Conservation (phyloP, 2,329 filamentous ascomycete species). For the Tympanopsis confertula region DNA sequence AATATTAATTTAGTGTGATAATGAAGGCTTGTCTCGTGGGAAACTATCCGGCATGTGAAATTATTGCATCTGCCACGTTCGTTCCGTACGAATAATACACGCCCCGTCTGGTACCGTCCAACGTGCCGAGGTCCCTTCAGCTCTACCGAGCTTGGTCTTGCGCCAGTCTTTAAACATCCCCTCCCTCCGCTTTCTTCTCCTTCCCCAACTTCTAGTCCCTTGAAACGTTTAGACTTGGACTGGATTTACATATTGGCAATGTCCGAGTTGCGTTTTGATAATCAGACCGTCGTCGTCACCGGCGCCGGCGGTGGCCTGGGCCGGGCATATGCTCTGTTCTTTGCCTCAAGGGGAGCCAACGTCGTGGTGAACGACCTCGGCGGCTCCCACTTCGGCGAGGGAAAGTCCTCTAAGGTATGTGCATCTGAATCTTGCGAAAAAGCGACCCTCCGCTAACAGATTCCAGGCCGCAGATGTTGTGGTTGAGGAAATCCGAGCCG, state of each 20-base stretch:
- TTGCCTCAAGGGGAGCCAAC: conserved; percentile 59
- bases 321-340: conserved; percentile 61
- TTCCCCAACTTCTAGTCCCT: neutral
- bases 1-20: no score
- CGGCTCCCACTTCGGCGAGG: conserved; percentile 62
- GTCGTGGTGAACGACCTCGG: conserved; percentile 69
- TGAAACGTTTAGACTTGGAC: no score
- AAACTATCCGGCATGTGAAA: neutral
- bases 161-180: neutral
- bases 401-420: conserved; percentile 52
- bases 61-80: neutral
- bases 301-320: conserved; percentile 63
- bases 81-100: no score
- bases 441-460: neutral
- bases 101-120: no score
- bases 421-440: neutral
- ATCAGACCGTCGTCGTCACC: conserved; percentile 65
- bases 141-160: neutral
- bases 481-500: conserved; percentile 46
- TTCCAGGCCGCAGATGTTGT: conserved; percentile 44
- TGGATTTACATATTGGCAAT: no score
- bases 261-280: conserved; percentile 58
- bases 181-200: neutral
- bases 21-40: no score
- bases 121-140: neutral